Conservation (phyloP, 2,329 filamentous ascomycete genomes). For the Apiospora marii region DNA sequence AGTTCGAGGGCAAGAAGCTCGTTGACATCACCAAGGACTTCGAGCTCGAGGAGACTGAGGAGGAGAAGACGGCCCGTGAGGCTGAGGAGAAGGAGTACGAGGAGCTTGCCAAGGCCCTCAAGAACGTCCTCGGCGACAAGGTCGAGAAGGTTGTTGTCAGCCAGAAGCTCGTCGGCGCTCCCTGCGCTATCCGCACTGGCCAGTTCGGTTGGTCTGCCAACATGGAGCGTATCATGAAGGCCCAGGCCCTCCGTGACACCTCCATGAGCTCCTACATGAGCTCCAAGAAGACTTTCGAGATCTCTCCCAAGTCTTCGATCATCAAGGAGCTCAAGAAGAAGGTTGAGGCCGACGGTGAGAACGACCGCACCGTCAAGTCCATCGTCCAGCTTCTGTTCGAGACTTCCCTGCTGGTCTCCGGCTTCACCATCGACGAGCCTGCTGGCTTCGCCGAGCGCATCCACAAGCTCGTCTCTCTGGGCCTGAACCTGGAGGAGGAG, state of each 20-base stretch:
- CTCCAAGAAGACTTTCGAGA: slow-evolving; percentile 99
- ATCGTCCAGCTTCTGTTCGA: slow-evolving; percentile 99
- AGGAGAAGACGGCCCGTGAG: slow-evolving; percentile 97
- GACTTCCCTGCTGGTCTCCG: slow-evolving; percentile 97
- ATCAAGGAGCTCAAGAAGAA: slow-evolving; percentile 99
- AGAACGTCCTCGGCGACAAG: slow-evolving; percentile 99
- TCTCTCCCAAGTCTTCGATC: slow-evolving; percentile 98
- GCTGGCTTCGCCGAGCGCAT: slow-evolving; percentile 98
- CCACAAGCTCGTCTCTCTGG: slow-evolving; percentile 98
- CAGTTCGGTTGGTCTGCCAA: slow-evolving; percentile 99
- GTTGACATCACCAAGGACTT: slow-evolving; percentile 99
- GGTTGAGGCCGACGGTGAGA: slow-evolving; percentile 97
- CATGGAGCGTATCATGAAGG: slow-evolving; percentile 99
- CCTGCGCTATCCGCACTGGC: slow-evolving; percentile 98
- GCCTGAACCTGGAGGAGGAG: slow-evolving; percentile 96
- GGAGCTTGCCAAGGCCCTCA: slow-evolving; percentile 91
- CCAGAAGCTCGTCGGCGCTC: slow-evolving; percentile 93
- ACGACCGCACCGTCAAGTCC: slow-evolving; percentile 98
- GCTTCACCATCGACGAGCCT: slow-evolving; percentile 99
- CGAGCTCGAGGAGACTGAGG: slow-evolving; percentile 99
- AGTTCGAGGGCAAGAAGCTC: slow-evolving; percentile 99
- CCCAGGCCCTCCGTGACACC: slow-evolving; percentile 98
- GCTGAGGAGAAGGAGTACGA: slow-evolving; percentile 98
- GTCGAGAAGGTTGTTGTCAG: slow-evolving; percentile 99
- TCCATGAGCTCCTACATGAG: slow-evolving; percentile 99